A percentile compares a stretch with the other conserved stretches of the same genome.
Evolutionary conservation across 441 rosid species (phyloP).

Genomic region (Populus hybrid): DNA sequence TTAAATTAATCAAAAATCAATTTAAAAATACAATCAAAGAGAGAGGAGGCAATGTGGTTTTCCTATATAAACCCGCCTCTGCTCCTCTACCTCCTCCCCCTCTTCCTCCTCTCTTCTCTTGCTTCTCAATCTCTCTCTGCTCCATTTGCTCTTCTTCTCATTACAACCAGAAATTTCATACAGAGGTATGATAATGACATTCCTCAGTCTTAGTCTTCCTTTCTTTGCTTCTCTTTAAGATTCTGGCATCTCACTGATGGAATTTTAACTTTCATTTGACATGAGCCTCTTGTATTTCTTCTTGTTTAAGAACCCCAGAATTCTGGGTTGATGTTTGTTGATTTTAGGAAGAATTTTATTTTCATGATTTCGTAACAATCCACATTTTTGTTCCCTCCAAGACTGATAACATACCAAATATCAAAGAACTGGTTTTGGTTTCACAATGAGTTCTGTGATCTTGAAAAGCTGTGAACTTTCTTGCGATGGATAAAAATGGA

Average conservation of each 20-base stretch:
- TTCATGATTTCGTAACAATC: background rate
- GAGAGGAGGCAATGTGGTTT: background rate
- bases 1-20: background rate
- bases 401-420: background rate
- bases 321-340: background rate
- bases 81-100: conserved; percentile 45
- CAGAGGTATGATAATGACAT: conserved; percentile 25
- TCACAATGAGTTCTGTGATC: background rate
- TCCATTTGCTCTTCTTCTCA: conserved; percentile 8
- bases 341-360: background rate
- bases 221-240: conserved; percentile 3
- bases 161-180: background rate
- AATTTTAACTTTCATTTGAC: background rate
- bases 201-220: conserved; percentile 17
- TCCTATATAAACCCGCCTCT: conserved; percentile 47
- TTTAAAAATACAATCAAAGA: background rate
- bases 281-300: background rate
- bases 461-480: background rate
- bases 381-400: background rate
- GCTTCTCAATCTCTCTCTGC: conserved; percentile 4
- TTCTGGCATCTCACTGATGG: conserved; percentile 6
- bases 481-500: background rate
- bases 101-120: conserved; percentile 23
- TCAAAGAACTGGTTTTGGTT: background rate
- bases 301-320: background rate